Evolutionary conservation across 768 basidiomycete genomes (phyloP).

Genomic region (Cystofilobasidium ferigula): DNA sequence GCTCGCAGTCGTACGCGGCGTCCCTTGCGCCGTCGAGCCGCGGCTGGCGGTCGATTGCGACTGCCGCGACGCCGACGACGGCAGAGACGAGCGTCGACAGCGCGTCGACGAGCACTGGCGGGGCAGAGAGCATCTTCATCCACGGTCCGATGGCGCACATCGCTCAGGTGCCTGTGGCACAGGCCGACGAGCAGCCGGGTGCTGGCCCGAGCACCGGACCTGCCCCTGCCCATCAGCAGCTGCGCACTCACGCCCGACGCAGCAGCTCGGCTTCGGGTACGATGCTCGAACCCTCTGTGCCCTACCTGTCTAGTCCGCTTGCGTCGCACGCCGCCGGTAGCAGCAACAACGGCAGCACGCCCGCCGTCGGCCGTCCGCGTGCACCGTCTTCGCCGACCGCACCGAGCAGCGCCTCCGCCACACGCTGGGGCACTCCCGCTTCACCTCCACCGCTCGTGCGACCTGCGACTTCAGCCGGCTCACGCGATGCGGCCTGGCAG

Average conservation of each 20-base stretch:
- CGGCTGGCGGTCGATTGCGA: neutral
- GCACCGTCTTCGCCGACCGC: neutral
- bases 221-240: neutral
- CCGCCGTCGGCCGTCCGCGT: neutral
- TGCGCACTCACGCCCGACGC: neutral
- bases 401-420: neutral
- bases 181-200: neutral
- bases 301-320: neutral
- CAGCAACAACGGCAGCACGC: too few species aligned
- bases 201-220: neutral
- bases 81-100: conserved; percentile 9
- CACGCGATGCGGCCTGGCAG: neutral
- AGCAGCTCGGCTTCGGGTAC: neutral
- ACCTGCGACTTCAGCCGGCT: neutral
- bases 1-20: neutral
- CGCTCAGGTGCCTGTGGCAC: conserved; percentile 20
- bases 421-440: neutral
- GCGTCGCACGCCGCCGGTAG: neutral
- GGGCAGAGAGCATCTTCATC: neutral
- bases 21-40: conserved; percentile 8
- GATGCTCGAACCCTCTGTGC: neutral
- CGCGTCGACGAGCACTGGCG: neutral
- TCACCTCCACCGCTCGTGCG: neutral
- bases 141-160: conserved; percentile 19
- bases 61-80: conserved; percentile 12